Evolutionary conservation across 352 stramenopile genomes (phyloP), one percentile per base, ranked within the genome.

Genomic region (Phytophthora pisi): DNA sequence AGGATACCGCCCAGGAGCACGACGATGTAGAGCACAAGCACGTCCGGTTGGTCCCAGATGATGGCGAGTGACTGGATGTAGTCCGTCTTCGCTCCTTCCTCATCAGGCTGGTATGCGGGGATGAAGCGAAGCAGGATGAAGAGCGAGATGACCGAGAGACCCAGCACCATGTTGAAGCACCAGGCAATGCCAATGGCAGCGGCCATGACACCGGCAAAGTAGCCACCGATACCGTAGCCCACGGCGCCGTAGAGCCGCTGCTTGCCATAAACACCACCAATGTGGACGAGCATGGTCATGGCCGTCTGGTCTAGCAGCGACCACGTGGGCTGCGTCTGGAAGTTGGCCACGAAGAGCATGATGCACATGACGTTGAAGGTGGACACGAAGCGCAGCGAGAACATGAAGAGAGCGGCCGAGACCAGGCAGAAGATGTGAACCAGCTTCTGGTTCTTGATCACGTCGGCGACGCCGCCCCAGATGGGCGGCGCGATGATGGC

Each of bases 111-210:
- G 60, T 77, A 77, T 0, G 76, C 78, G 4, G 82, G 79, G 59
- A 91, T 89, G 57, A 72, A 81, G 28, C 52, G 51, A 13, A 89
- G 49, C 28, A 91, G 71, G 47, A 91, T 74, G 47, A 79, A 83
- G 40, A 91, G 75, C 57, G 78, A 86, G 57, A 89, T 69, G 56
- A 70, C 63, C 4, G 77, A 84, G 16, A 91, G 64, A 2, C 78
- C 77, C 18, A 91, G 69, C 54, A 89, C 77, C 83, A 91, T 85
- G 72, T 91, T 86, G 67, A 93, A 93, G 57, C 79, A 88, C 83
- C 82, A 91, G n/a, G 77, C 77, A 56, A 93, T 91, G 51, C 85
- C 85, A 23, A 82, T 82, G 18, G 75, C 74, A 0, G 74, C 78
- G 7, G 82, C 78, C 63, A 91, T 77, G 30, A 93, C 59, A 43